Evolutionary conservation across 768 basidiomycete species (phyloP), one percentile per base, ranked within the genome.

Genomic region (Porpolomopsis calyptriformis): DNA sequence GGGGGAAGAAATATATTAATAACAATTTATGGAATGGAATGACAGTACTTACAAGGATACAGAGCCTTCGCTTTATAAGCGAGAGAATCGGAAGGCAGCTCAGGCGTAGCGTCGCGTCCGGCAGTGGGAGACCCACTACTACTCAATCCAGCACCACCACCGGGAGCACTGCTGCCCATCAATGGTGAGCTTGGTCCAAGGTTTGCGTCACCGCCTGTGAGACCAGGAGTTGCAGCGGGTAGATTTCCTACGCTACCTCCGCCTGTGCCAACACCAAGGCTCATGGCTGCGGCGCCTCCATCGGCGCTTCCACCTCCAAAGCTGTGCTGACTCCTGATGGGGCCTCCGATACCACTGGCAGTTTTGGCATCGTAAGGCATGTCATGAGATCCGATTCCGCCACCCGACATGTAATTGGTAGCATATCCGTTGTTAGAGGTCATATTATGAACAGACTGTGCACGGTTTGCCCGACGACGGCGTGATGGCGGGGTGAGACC

Each of bases 41-140:
- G 37, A 49, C 4, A 46, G 42, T 12, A 69, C 81, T 61, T 57
- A 93, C 91, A 96, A 45, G 84, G 77, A 70, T 93, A 96, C 45
- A 93, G 66, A 5, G 91, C 91, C 58, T 87, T 89, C 40, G 91
- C 91, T 60, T 77, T 85, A 68, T 87, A 86, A 7, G 67, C 59
- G 52, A 77, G 80, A 31, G 62, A 40, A 9, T 80, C 80, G 14
- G 66, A 55, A 48, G 51, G 55, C 7, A 49, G 55, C 34, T 43
- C 58, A 39, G 52, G 48, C 23, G 59, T 53, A 36, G 16, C 24
- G 26, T 48, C 50, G 12, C 22, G 33, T 1, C 33, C 56, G n/a
- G 56, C 48, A 16, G 64, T 60, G 27, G 57, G 55, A 12, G 49
- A 43, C 23, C 44, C 43, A 9, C 14, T 12, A 27, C 22, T 20